phyloP scores from a whole-genome alignment of 495 filamentous ascomycete genomes.

The Sabuloglossum arenarium region DNA sequence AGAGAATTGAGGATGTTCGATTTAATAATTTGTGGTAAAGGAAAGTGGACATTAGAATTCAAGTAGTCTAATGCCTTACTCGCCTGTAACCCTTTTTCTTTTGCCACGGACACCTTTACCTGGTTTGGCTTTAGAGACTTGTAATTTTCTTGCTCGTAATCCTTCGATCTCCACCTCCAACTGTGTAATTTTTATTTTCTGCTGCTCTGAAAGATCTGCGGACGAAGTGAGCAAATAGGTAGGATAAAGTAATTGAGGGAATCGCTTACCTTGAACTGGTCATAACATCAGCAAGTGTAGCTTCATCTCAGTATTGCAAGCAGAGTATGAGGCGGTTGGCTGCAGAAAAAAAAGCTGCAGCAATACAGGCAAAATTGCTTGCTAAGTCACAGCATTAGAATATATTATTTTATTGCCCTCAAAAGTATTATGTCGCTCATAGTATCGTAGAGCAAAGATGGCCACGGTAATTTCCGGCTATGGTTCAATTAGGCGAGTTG shows the following conservation, averaged over 20 bases:
- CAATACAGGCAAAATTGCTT: too few species aligned
- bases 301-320: neutral
- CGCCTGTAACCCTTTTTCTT: neutral
- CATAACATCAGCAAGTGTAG: neutral
- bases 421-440: too few species aligned
- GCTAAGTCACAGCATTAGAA: too few species aligned
- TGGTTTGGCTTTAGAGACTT: neutral
- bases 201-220: neutral
- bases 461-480: too few species aligned
- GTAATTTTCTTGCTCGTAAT: neutral
- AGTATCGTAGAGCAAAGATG: too few species aligned
- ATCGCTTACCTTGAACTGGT: conserved; percentile 1
- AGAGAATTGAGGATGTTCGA: neutral
- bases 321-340: too few species aligned
- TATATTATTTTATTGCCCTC: too few species aligned
- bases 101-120: neutral
- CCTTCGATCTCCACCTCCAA: too few species aligned
- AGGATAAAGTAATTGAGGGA: neutral
- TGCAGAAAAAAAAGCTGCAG: too few species aligned
- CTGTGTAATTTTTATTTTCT: too few species aligned
- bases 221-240: neutral
- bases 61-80: neutral
- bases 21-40: neutral
- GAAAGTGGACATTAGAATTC: neutral
- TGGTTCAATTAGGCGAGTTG: too few species aligned